Conservation (phyloP, 2,329 filamentous ascomycete species). For the Domatiomyces catenatus region DNA sequence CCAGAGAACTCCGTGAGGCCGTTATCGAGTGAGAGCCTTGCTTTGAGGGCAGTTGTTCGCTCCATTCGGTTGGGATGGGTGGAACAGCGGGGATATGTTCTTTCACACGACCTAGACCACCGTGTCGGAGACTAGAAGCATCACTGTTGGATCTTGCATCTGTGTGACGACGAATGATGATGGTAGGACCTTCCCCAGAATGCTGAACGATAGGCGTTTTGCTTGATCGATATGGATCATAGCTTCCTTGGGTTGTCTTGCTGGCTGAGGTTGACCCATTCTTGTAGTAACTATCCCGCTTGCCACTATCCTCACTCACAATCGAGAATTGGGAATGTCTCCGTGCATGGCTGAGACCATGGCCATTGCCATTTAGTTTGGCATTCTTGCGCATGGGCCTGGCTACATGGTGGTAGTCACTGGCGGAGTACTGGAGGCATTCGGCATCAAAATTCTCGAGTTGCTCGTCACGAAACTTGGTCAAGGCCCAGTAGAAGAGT, state of each 20-base stretch:
- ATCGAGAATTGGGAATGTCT: conserved; percentile 42
- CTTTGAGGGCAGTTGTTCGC: conserved; percentile 11
- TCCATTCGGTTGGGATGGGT: conserved; percentile 10
- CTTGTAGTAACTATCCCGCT: conserved; percentile 35
- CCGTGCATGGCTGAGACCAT: conserved; percentile 24
- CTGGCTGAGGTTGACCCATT: conserved; percentile 29
- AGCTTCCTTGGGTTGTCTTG: conserved; percentile 43
- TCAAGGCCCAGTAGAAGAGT: conserved; percentile 74
- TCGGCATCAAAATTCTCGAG: conserved; percentile 70
- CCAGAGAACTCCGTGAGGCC: conserved; percentile 33
- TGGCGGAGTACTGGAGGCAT: conserved; percentile 66
- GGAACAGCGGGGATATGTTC: conserved; percentile 10
- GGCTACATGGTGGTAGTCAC: conserved; percentile 75
- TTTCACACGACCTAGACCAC: conserved; percentile 3
- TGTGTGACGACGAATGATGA: conserved; percentile 48
- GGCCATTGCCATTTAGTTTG: conserved; percentile 13
- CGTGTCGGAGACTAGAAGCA: conserved; percentile 7
- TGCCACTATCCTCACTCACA: conserved; percentile 37
- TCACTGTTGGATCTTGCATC: conserved; percentile 23
- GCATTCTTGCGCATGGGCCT: conserved; percentile 22
- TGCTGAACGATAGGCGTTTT: conserved; percentile 35
- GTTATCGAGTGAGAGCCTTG: conserved; percentile 12
- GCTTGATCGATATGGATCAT: conserved; percentile 71
- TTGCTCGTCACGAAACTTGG: conserved; percentile 68
- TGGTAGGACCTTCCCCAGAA: conserved; percentile 47